These are phyloP conservation scores for Oryza punctata DNA, from an alignment of 176 grass and related monocot genomes.

Conservation along the genomic window DNA sequence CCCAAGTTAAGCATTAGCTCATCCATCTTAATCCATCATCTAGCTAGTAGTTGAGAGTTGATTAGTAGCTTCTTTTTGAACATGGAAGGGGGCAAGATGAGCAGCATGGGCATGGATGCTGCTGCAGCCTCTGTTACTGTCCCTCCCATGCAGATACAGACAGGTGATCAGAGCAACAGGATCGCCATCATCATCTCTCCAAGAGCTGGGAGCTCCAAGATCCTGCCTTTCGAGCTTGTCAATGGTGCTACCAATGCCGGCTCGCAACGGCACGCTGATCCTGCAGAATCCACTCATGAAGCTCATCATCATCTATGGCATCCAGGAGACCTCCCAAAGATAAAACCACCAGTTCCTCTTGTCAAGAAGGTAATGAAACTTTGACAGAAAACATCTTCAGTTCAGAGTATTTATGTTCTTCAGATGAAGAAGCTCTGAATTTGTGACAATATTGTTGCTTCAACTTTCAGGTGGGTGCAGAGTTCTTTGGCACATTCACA, in stretches of 20 bases:
- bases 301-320: not conserved
- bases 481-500: slow-evolving; percentile 72
- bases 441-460: not conserved
- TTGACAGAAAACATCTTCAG: not conserved
- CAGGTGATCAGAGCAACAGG: slow-evolving; percentile 14
- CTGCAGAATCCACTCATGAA: slow-evolving; percentile 3
- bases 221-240: slow-evolving; percentile 30
- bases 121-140: not conserved
- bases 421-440: not conserved
- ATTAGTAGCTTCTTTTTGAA: not conserved
- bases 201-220: slow-evolving; percentile 25
- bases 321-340: slow-evolving; percentile 7
- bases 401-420: not conserved
- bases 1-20: not conserved
- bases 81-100: slow-evolving; percentile 22
- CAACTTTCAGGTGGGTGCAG: slow-evolving; percentile 34
- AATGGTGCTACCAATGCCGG: not conserved
- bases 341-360: slow-evolving; percentile 16
- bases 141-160: slow-evolving; percentile 30
- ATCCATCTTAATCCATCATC: not conserved
- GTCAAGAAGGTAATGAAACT: slow-evolving; percentile 29
- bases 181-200: slow-evolving; percentile 32
- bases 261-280: not conserved
- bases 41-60: not conserved
- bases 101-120: not conserved